Conservation (phyloP, 257 asterid species). For the Perilla frutescens region DNA sequence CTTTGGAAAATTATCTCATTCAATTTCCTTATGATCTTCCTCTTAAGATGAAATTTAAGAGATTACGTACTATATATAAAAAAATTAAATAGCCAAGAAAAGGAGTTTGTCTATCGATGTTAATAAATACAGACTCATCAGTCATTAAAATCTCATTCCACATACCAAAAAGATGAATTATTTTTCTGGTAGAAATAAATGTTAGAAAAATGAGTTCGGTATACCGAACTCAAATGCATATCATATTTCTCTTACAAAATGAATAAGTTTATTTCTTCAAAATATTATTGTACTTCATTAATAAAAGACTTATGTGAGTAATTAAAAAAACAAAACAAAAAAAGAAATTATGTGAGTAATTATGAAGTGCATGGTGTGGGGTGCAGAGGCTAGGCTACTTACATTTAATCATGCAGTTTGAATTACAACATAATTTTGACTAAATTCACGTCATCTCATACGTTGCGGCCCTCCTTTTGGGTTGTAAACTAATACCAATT, state of each 20-base stretch:
- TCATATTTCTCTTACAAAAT: neutral
- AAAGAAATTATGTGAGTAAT: neutral
- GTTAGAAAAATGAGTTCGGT: constrained; percentile 2
- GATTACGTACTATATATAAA: no score
- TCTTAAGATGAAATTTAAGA: neutral
- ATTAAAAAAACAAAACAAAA: neutral
- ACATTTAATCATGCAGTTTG: constrained; percentile 9
- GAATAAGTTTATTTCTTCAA: neutral
- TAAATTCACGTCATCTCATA: constrained; percentile 23
- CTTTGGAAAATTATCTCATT: neutral
- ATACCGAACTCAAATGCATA: neutral
- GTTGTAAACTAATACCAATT: neutral
- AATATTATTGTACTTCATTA: neutral
- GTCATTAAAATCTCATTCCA: neutral
- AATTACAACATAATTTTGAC: neutral
- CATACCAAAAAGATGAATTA: neutral
- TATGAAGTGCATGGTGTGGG: constrained; percentile 2
- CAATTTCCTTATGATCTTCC: neutral
- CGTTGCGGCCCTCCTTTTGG: neutral
- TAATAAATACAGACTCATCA: neutral
- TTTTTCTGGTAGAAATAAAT: neutral
- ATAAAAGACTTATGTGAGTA: neutral
- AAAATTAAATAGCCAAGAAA: no score
- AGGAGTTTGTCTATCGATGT: neutral
- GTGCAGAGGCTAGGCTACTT: neutral